Conservation (phyloP, 2,329 filamentous ascomycete genomes). For the Calycina herbarum region DNA sequence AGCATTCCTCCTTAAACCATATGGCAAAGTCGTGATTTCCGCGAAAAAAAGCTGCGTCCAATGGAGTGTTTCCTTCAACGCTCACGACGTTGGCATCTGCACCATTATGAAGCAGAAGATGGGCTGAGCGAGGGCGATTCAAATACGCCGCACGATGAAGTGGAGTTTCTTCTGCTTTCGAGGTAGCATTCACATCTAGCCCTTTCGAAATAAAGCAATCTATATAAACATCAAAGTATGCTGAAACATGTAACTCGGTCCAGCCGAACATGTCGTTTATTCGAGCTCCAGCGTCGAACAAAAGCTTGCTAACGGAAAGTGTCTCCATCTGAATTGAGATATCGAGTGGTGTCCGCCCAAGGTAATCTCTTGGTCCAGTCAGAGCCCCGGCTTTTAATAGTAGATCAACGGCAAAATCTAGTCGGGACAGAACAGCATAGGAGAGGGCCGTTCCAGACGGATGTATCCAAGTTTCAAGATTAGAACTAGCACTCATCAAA, state of each 20-base stretch:
- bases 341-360: too few species aligned
- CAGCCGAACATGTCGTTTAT: neutral
- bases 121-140: neutral
- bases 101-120: neutral
- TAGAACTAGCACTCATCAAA: too few species aligned
- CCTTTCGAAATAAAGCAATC: neutral
- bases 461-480: too few species aligned
- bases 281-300: neutral
- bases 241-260: neutral
- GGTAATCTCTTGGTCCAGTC: too few species aligned
- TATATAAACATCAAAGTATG: neutral
- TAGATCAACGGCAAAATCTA: neutral
- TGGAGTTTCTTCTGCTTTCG: neutral
- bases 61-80: neutral
- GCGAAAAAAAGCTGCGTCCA: neutral
- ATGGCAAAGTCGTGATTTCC: neutral
- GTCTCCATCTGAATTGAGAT: too few species aligned
- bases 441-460: too few species aligned
- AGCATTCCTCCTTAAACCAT: neutral
- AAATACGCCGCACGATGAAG: neutral
- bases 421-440: too few species aligned
- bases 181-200: neutral
- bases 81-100: neutral
- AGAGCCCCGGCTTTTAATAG: neutral
- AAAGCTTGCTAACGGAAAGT: too few species aligned